Evolutionary conservation across 225 moss, liverwort and hornwort genomes (phyloP), one percentile per base, ranked within the genome.

Genomic region (Antitrichia curtipendula): DNA sequence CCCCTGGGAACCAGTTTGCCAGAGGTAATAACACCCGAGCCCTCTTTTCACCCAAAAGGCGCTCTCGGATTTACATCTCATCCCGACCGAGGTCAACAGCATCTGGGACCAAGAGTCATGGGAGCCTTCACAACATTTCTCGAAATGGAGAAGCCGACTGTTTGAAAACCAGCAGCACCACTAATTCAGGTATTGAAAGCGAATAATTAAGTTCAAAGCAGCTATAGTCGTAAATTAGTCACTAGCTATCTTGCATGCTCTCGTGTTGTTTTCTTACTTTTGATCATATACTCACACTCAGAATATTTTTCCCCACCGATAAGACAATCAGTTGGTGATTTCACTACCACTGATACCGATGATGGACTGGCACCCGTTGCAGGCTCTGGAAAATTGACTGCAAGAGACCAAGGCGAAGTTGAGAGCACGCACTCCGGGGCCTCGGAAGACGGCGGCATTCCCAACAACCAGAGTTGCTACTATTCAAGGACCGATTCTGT

Each of bases 21-120:
- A 87, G 87, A 77, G 63, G 80, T 41, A 76, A 75, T 73, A 89
- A 84, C 75, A 63, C 59, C 50, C 84, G 87, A 53, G 52, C 82
- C 74, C 54, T 90, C 21, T 88, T 91, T 86, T 91, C 94, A 22
- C 91, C 90, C 56, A 91, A 89, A 76, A 75, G 90, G 38, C 69
- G 87, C 20, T 87, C 91, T 14, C 80, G 91, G 7, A 86, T 90
- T n/a, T 81, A 73, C 85, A 90, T 91, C 84, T 92, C 92, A 56
- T 86, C 91, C 69, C 86, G 89, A 27, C 82, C 90, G 3, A 92
- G 79, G 84, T 34, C 83, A 7, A 62, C 81, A 43, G 70, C 80
- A 41, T 36, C 76, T 49, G 64, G 87, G 16, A 29, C 32, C 61
- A 88, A 75, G 73, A 78, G 85, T 57, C 89, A 88, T 16, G 83